Evolutionary conservation across 768 basidiomycete species (phyloP).

Genomic region (Leccinum ochraceum): DNA sequence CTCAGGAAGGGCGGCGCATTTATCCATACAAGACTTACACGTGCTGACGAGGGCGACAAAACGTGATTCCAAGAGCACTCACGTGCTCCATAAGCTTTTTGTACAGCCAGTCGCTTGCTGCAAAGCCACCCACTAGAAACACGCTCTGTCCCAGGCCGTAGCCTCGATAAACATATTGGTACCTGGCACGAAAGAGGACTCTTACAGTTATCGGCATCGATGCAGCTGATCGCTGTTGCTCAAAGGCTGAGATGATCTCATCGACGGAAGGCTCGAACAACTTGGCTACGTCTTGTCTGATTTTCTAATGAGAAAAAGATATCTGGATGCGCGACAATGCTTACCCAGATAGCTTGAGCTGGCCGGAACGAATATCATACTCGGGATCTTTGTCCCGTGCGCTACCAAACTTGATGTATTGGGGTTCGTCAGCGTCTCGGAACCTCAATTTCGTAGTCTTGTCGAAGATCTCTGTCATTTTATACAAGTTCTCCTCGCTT

Average conservation of each 20-base stretch:
- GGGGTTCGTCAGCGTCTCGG: constrained; percentile 34
- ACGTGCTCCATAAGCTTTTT: constrained; percentile 14
- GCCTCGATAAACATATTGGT: neutral
- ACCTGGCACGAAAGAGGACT: neutral
- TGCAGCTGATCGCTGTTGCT: constrained; percentile 11
- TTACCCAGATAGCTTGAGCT: constrained; percentile 38
- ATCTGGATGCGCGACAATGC: constrained; percentile 23
- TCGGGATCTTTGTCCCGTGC: constrained; percentile 35
- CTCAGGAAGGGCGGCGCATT: neutral
- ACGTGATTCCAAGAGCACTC: constrained; percentile 6
- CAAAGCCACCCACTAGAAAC: constrained; percentile 18
- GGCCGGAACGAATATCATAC: constrained; percentile 37
- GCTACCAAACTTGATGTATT: constrained; percentile 41
- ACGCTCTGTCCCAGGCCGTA: constrained; percentile 3
- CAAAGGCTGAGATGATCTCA: constrained; percentile 17
- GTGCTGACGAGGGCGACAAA: constrained; percentile 16
- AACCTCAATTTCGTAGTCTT: constrained; percentile 40
- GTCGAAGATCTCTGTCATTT: constrained; percentile 37
- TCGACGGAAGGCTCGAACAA: constrained; percentile 16
- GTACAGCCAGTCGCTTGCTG: constrained; percentile 16
- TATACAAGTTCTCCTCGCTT: constrained; percentile 29
- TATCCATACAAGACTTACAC: constrained; percentile 9
- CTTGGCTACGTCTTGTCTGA: constrained; percentile 12
- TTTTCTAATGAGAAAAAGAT: constrained; percentile 39
- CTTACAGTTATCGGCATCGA: constrained; percentile 12